phyloP scores from a whole-genome alignment of 345 rosid species.

The Camelina sativa region DNA sequence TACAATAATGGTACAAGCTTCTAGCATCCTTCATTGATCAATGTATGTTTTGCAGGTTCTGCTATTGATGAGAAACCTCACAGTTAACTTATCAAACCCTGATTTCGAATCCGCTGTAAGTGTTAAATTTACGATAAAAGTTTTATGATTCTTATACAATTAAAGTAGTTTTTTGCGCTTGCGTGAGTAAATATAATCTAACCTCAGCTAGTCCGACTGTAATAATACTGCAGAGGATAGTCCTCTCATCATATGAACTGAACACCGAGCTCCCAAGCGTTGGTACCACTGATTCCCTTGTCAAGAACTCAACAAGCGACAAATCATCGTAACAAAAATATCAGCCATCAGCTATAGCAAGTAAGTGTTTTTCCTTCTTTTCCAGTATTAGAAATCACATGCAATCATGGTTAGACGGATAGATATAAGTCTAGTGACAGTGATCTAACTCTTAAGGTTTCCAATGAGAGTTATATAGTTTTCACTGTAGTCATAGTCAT shows the following conservation, averaged over 20 bases:
- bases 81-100: constrained; percentile 83
- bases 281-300: constrained; percentile 35
- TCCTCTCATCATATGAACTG: constrained; percentile 50
- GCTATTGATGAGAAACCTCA: constrained; percentile 87
- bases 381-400: not conserved
- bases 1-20: constrained; percentile 18
- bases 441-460: constrained; percentile 7
- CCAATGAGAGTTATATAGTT: not conserved
- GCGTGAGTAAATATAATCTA: constrained; percentile 33
- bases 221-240: constrained; percentile 54
- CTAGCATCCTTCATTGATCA: not conserved
- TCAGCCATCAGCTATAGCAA: constrained; percentile 7
- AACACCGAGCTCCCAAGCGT: constrained; percentile 49
- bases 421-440: not conserved
- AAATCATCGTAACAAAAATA: constrained; percentile 46
- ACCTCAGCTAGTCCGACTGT: constrained; percentile 47
- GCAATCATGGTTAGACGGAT: not conserved
- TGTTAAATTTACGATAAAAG: constrained; percentile 34
- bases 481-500: not conserved
- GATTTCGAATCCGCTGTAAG: constrained; percentile 89
- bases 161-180: not conserved
- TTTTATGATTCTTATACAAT: not conserved
- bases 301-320: constrained; percentile 51
- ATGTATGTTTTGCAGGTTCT: constrained; percentile 64
- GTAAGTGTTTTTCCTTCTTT: constrained; percentile 25